Evolutionary conservation across 2,329 filamentous ascomycete species (phyloP).

Genomic region (Colletotrichum echinochloae): DNA sequence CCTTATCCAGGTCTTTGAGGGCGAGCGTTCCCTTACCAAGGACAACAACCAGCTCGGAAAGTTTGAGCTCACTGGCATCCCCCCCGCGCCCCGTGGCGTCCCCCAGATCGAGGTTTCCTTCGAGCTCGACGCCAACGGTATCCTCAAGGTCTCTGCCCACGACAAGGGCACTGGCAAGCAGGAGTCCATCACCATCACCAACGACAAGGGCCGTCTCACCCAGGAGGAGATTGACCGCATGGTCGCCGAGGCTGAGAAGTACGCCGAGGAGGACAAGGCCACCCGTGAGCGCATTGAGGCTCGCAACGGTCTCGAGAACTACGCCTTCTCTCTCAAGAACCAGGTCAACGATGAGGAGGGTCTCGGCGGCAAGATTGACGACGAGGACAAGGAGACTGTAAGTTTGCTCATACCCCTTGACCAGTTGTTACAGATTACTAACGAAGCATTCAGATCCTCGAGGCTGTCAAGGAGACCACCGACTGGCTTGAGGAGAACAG

Average conservation of each 20-base stretch:
- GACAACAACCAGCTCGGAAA: constrained; percentile 98
- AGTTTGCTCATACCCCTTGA: constrained; percentile 54
- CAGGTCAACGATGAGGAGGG: constrained; percentile 97
- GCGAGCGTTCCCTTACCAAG: constrained; percentile 93
- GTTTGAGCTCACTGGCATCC: constrained; percentile 97
- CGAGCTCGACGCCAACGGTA: constrained; percentile 98
- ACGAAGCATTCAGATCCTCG: constrained; percentile 71
- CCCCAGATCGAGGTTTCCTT: constrained; percentile 99
- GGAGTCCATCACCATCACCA: constrained; percentile 98
- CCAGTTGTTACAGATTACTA: background rate
- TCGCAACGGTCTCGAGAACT: constrained; percentile 98
- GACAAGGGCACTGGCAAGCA: constrained; percentile 99
- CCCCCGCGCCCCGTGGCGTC: constrained; percentile 93
- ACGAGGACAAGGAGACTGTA: constrained; percentile 97
- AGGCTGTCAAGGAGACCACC: constrained; percentile 95
- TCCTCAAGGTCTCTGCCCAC: constrained; percentile 93
- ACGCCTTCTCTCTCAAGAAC: constrained; percentile 99
- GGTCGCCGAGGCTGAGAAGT: constrained; percentile 98
- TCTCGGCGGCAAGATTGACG: constrained; percentile 97
- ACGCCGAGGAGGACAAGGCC: constrained; percentile 98
- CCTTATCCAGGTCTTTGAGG: constrained; percentile 95
- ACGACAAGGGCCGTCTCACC: constrained; percentile 98
- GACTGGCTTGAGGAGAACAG: constrained; percentile 98
- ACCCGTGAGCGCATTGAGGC: constrained; percentile 97
- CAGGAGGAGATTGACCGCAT: constrained; percentile 99